Evolutionary conservation across 768 basidiomycete species (phyloP), one percentile per base, ranked within the genome.

Genomic region (Imleria badia): DNA sequence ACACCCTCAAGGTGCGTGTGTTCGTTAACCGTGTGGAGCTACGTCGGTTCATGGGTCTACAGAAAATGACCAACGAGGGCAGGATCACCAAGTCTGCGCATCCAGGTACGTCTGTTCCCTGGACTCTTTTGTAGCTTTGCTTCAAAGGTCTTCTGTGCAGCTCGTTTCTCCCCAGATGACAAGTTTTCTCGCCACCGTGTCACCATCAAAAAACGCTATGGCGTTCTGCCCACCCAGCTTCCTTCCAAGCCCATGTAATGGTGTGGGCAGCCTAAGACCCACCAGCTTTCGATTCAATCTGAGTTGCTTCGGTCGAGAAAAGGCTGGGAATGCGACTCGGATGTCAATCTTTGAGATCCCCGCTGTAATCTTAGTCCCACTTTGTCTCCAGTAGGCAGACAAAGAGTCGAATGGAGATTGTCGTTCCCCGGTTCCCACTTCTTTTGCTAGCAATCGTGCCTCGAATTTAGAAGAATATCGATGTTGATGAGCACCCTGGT

Each of bases 161-260:
- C 96, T 15, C 94, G 97, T 38, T 98, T 98, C 75, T 98, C 96
- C 14, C 96, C 96, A 12, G 97, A 99, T 72, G 96, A 98, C 83
- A 98, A 98, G 77, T 98, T 96, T 76, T 96, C 94, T 57, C 83
- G 94, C 58, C 96, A 99, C 68, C 89, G 97, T 56, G 94, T 98
- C 56, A 97, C 94, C 6, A 87, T 98, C 68, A 98, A 98, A 79
- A 93, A 92, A 76, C 85, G 96, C 67, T 89, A 87, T 67, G 85
- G 85, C 54, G 83, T 97, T 52, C 84, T 99, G 59, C 83, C 87
- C 59, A 95, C 96, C 17, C 94, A 98, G 68, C 80, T 91, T 19
- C 94, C 96, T 26, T 75, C 81, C 50, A 94, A 93, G 73, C 94
- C 95, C 19, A 78, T 95, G 78, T 97, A 80, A 81, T 7, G 7